Percentiles rank a stretch among this genome's conserved stretches.
Conservation (phyloP, 495 filamentous ascomycete genomes). For the Pseudevernia furfuracea region DNA sequence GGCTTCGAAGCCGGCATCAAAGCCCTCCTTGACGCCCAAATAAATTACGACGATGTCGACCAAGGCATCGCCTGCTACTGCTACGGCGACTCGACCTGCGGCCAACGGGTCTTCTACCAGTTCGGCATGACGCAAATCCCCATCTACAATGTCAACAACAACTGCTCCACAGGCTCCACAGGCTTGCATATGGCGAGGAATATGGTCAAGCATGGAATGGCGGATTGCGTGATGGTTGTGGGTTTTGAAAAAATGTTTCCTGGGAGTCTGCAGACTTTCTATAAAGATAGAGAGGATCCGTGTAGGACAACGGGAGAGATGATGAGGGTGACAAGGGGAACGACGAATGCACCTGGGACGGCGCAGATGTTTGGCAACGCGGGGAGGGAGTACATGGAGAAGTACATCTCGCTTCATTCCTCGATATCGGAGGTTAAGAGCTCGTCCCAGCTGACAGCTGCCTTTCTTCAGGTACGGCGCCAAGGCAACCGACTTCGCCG, state of each 20-base stretch:
- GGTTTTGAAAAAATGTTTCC: conserved; percentile 98
- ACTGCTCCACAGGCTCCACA: conserved; percentile 89
- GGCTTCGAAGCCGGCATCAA: conserved; percentile 95
- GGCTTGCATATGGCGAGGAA: conserved; percentile 78
- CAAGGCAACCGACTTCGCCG: conserved; percentile 79
- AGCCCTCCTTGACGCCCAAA: conserved; percentile 87
- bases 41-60: conserved; percentile 95
- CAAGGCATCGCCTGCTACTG: conserved; percentile 96
- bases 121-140: conserved; percentile 96
- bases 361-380: conserved; percentile 97
- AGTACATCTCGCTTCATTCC: conserved; percentile 42
- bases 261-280: conserved; percentile 73
- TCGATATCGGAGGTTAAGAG: not conserved
- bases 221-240: conserved; percentile 81
- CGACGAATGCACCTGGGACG: conserved; percentile 71
- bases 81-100: conserved; percentile 91
- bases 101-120: conserved; percentile 97
- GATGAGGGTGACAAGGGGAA: conserved; percentile 74
- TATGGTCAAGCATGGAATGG: conserved; percentile 69
- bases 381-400: conserved; percentile 91
- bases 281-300: conserved; percentile 72
- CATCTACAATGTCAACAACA: conserved; percentile 97
- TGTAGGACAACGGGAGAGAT: conserved; percentile 61
- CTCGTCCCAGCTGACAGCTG: not conserved
- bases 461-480: conserved; percentile 62